Base-by-base conservation (phyloP, 2,329 filamentous ascomycete species). In the Sarocladium oryzae region DNA sequence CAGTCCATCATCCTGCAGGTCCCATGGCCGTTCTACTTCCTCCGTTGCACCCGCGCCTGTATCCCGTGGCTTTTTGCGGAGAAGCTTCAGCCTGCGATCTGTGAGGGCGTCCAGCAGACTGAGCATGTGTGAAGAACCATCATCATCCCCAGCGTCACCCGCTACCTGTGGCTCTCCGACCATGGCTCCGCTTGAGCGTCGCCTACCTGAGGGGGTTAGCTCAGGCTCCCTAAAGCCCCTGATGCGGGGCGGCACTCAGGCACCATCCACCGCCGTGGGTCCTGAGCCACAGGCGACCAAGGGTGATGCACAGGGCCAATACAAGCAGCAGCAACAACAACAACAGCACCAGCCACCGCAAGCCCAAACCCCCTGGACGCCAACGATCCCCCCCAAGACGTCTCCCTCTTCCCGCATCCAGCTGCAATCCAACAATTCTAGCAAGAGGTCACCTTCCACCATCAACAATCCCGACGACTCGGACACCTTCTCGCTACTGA, bases 401-500 rank as follows among this genome's bases (percentile, higher is more conserved):
- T 49, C 46, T 30, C 30, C 46, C 6, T n/a, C 46, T 18, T 36
- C 46, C 33, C 46, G 46, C 32, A 37, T 49, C 21, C 37, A 32
- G 46, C 28, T 37, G 9, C 46, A 20, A 15, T 21, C 33, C 46
- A 49, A 16, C 32, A 49, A 37, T 24, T 26, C 26, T 37, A 9
- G n/a, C 20, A 45, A 33, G 20, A 32, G 36, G 40, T 37, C 51
- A 20, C 16, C 24, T 6, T 20, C 50, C 28, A 26, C 20, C 28
- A 52, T 13, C 51, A 62, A 58, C 52, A 57, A 59, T 48, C 41
- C 52, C 49, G 36, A 58, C 54, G 54, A 61, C 59, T 56, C 55
- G 57, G 62, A 64, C 55, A 65, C 59, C 55, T 78, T 75, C 59
- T 70, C 70, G 54, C 77, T 78, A 53, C 72, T 84, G 61, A 75